Percentiles rank a stretch among this genome's conserved stretches.
Conservation (phyloP, 83 land plant species). For the Picea mariana region DNA sequence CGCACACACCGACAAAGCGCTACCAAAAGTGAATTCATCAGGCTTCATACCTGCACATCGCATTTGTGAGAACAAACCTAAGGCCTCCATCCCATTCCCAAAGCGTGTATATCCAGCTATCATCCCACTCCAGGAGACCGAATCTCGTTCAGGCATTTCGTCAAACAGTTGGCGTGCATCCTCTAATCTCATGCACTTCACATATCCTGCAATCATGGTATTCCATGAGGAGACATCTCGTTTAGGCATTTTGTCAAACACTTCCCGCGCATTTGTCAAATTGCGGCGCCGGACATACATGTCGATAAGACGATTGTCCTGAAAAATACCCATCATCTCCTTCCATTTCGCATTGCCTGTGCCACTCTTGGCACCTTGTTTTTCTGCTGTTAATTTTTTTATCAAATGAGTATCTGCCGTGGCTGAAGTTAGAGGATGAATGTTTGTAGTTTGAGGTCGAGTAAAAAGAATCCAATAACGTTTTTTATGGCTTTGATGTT, state of each 20-base stretch:
- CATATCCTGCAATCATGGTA: constrained; percentile 26
- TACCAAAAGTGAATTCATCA: constrained; percentile 7
- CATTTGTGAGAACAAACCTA: constrained; percentile 8
- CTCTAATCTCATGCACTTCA: too few species aligned
- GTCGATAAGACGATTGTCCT: constrained; percentile 32
- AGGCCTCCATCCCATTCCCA: constrained; percentile 9
- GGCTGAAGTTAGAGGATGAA: too few species aligned
- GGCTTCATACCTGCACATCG: constrained; percentile 9
- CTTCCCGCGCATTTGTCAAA: constrained; percentile 22
- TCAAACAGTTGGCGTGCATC: too few species aligned
- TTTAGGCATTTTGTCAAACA: constrained; percentile 41
- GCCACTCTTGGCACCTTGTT: too few species aligned
- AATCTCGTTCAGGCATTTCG: constrained; percentile 11
- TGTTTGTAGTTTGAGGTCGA: too few species aligned
- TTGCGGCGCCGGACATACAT: constrained; percentile 43
- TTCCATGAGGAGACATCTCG: constrained; percentile 32
- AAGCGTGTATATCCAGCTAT: background rate
- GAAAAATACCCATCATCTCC: too few species aligned
- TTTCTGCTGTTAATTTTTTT: too few species aligned
- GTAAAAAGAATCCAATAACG: too few species aligned
- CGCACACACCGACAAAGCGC: constrained; percentile 10
- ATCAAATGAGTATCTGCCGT: too few species aligned
- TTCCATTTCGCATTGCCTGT: too few species aligned
- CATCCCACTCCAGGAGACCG: constrained; percentile 2
- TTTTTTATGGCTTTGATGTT: too few species aligned